Conservation (phyloP, 768 basidiomycete genomes). For the Trametes punicea region DNA sequence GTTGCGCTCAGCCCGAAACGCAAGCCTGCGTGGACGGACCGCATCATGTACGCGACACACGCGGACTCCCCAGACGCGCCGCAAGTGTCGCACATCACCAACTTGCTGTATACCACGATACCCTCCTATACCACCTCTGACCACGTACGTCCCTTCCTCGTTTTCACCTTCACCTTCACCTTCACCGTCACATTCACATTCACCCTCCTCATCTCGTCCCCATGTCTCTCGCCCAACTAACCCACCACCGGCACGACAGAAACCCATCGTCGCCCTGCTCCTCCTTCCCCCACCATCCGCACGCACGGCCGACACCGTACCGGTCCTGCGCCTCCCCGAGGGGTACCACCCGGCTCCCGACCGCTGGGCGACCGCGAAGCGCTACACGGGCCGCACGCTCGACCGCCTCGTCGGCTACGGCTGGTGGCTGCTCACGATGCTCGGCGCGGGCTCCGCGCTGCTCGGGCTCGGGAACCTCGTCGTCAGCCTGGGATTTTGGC, state of each 20-base stretch:
- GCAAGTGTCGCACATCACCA: conserved; percentile 52
- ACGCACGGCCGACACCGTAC: conserved; percentile 29
- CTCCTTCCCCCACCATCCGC: conserved; percentile 46
- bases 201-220: neutral
- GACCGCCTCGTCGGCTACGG: conserved; percentile 74
- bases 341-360: conserved; percentile 53
- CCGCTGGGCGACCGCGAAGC: conserved; percentile 51
- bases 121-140: conserved; percentile 87
- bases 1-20: conserved; percentile 52
- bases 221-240: too few species aligned
- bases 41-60: conserved; percentile 80
- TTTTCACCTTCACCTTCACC: neutral
- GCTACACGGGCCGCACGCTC: conserved; percentile 58
- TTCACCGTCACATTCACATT: neutral
- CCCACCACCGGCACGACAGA: too few species aligned
- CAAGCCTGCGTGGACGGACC: conserved; percentile 89
- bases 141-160: conserved; percentile 55
- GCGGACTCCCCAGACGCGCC: conserved; percentile 55
- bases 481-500: conserved; percentile 63
- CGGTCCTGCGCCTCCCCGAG: conserved; percentile 49
- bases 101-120: conserved; percentile 73
- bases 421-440: conserved; percentile 73
- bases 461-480: conserved; percentile 72
- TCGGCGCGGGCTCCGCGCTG: conserved; percentile 74
- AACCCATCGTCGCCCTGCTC: conserved; percentile 81